Evolutionary conservation across 441 rosid genomes (phyloP), one percentile per base, ranked within the genome.

Genomic region (Geranium incanum): DNA sequence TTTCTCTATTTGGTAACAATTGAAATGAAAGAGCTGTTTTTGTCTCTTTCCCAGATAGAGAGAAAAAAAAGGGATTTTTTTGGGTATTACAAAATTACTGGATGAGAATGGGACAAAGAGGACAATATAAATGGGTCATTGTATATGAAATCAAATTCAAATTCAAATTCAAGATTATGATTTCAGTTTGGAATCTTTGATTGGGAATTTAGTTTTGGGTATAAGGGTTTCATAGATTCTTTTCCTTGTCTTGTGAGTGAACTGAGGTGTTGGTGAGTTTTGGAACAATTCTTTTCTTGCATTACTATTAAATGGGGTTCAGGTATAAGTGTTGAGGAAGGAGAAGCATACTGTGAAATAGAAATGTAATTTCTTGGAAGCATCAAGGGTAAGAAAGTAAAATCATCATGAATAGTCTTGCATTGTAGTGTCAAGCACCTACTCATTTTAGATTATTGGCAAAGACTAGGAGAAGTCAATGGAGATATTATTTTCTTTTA

Each of bases 121-220:
- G 52, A n/a, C 52, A 45, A 45, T 45, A 45, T 45, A 45, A 45
- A 60, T 21, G 66, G 36, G 66, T 60, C 66, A 59, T 19, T 59
- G 28, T 21, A 59, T 59, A 16, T 59, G 64, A 59, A 18, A 59
- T 18, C 33, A 59, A 18, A 59, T 21, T 21, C 21, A 59, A 18
- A 59, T 21, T 21, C 21, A 16, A 18, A 15, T 23, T 19, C 36
- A 60, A 60, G 21, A 60, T 28, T 21, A 19, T 60, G 66, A 11
- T 21, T 60, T 60, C 66, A 60, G 66, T 60, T 60, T 21, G 66
- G 66, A 60, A 60, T 60, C 66, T 60, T 21, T 60, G 66, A 7
- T 6, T 60, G 66, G 66, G 66, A 19, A 60, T 60, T 60, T 19
- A 36, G n/a, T 60, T 60, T 36, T 60, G 6, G 16, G 63, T 8